Evolutionary conservation across 2,329 filamentous ascomycete genomes (phyloP).

Genomic region (Tolypocladium ovalisporum): DNA sequence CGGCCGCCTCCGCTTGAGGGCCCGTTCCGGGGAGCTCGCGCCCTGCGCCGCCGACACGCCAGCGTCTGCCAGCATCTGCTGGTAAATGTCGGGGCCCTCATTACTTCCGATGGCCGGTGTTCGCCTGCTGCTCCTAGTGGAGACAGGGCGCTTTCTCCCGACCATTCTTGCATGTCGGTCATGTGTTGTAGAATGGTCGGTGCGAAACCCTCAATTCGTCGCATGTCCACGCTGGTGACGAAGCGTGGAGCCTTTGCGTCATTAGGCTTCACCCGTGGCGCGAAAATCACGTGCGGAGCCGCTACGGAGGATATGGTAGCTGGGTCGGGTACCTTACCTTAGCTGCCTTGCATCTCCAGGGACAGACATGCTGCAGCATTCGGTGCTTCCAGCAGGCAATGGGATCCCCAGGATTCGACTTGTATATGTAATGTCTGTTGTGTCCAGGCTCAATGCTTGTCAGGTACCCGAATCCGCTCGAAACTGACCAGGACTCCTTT

Average conservation of each 20-base stretch:
- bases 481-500: background rate
- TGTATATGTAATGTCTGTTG: background rate
- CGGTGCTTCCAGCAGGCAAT: background rate
- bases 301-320: background rate
- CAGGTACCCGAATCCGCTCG: too few species aligned
- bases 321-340: too few species aligned
- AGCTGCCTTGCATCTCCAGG: too few species aligned
- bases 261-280: slow-evolving; percentile 3
- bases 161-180: slow-evolving; percentile 15
- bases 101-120: slow-evolving; percentile 6
- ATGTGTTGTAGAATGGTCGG: background rate
- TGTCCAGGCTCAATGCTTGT: background rate
- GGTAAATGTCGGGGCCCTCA: slow-evolving; percentile 30
- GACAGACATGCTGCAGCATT: background rate
- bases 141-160: slow-evolving; percentile 16
- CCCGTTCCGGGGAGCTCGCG: slow-evolving; percentile 22
- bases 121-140: slow-evolving; percentile 11
- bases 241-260: slow-evolving; percentile 7
- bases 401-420: background rate
- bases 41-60: slow-evolving; percentile 21
- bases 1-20: slow-evolving; percentile 26
- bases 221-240: slow-evolving; percentile 1
- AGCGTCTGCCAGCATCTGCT: slow-evolving; percentile 38
- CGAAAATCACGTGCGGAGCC: slow-evolving; percentile 9
- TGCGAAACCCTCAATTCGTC: background rate